Base-by-base conservation (phyloP, 257 asterid genomes). In the Fraxinus cuspidata region DNA sequence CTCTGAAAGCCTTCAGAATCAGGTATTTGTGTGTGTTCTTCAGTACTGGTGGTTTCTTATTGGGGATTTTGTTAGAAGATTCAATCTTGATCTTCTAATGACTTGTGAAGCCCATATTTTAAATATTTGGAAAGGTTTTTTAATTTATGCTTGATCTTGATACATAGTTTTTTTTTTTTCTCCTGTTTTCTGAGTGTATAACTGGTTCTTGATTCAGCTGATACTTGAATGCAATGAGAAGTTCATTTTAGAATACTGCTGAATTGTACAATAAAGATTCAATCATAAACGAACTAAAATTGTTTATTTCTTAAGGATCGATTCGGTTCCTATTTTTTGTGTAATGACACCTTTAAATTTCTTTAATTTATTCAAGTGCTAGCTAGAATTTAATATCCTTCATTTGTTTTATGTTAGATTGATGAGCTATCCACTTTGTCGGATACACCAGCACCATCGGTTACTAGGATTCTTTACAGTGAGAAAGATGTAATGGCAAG, bases 371-470 rank as follows among this genome's bases (percentile, higher is more conserved):
- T 78, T n/a, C 65, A 25, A 25, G 19, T 31, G 47, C 53, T 65
- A 1, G 31, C 68, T 21, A 49, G 53, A 35, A 72, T 64, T 29
- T 78, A 11, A 18, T 31, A 34, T 31, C 44, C 44, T 34, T 72
- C 1, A 60, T 4, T 32, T 74, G n/a, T 72, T 73, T 11, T 58
- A 27, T 67, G 75, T 80, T 81, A 95, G 99, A 91, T 95, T 63
- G 93, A 91, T 74, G 97, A 95, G 88, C 87, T 95, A 32, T 82
- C 98, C 32, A 86, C 87, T 78, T 89, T 94, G 87, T 94, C 99
- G 18, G 97, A 94, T 86, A 31, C 96, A 31, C 94, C 94, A 16
- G 89, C 94, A 5, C 99, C 97, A 70, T 89, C 99, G 1, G 99
- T 95, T 69, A 91, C 99, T 49, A 89, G 98, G 87, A 60, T 95